Base-by-base conservation (phyloP, 805 yeast species). In the Candida fluviatilis region DNA sequence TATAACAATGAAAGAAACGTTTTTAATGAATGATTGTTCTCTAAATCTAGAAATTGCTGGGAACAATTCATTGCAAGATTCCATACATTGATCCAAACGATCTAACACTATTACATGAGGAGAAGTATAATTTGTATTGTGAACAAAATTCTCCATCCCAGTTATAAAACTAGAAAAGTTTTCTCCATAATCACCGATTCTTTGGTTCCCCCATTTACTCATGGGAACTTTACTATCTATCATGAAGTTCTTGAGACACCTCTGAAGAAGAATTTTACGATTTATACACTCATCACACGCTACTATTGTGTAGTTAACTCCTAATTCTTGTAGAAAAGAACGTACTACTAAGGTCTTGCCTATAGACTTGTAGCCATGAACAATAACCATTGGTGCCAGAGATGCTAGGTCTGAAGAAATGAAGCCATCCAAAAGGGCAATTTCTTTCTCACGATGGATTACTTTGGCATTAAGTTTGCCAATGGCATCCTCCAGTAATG, bases 321-420 rank as follows among this genome's bases (percentile, higher is more conserved):
- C 50, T 11, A 66, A 36, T 6, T 46, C 39, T 5, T 57, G 35
- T 12, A 73, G 49, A 41, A 58, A 71, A 13, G 48, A 39, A 1
- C 41, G 45, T 4, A 75, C 54, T 1, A 67, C 60, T 38, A 54
- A 57, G 2, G 78, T 55, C 46, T 76, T 76, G 0, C 82, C 82
- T 13, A 71, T 57, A 1, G 78, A 64, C 37, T 65, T 58, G 40
- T 68, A 64, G 0, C 82, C 81, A 47, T 73, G 77, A 3, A 75
- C 60, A 2, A 72, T 50, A 8, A 75, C 33, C 5, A 66, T 51
- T 1, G 73, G 66, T 0, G 60, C 56, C 54, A 62, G 58, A 2
- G 51, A 24, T 3, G 40, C 46, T 1, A 48, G 18, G 14, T 62
- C 58, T 7, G 51, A 51, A 5, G 61, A 50, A 1, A 75, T 37